phyloP scores from a whole-genome alignment of 2,329 filamentous ascomycete species.

The Pestalotiopsis sp. region DNA sequence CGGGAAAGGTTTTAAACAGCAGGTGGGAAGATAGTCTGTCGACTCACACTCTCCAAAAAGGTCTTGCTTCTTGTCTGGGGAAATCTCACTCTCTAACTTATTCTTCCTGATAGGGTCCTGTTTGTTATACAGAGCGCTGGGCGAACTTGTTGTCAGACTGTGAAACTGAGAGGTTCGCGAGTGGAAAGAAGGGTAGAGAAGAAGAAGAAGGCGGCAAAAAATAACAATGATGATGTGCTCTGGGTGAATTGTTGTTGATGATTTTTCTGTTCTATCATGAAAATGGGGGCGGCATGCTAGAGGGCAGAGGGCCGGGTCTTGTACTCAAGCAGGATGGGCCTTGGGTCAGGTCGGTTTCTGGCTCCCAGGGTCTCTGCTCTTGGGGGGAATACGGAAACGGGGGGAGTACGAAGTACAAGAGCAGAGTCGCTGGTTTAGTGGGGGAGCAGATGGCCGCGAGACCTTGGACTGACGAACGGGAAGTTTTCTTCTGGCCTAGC shows the following conservation, averaged over 20 bases:
- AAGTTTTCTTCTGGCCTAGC: slow-evolving; percentile 5
- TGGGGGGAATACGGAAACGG: slow-evolving; percentile 10
- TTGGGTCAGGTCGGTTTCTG: slow-evolving; percentile 9
- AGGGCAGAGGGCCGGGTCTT: slow-evolving; percentile 10
- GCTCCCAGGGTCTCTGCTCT: slow-evolving; percentile 5
- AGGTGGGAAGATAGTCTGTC: slow-evolving; percentile 11
- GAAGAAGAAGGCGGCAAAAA: neutral
- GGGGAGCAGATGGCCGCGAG: slow-evolving; percentile 11
- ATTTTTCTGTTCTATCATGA: slow-evolving; percentile 2
- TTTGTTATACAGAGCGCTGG: slow-evolving; percentile 13
- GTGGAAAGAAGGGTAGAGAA: neutral
- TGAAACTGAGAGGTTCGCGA: slow-evolving; percentile 9
- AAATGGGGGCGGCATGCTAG: slow-evolving; percentile 12
- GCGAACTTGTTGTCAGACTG: slow-evolving; percentile 3
- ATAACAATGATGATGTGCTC: slow-evolving; percentile 7
- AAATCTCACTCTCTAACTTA: slow-evolving; percentile 9
- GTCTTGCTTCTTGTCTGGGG: slow-evolving; percentile 10
- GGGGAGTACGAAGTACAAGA: slow-evolving; percentile 8
- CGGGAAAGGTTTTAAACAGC: slow-evolving; percentile 13
- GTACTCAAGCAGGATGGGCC: slow-evolving; percentile 12
- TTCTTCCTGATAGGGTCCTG: neutral
- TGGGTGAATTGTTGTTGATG: slow-evolving; percentile 1
- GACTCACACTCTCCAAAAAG: slow-evolving; percentile 12
- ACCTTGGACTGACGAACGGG: slow-evolving; percentile 13
- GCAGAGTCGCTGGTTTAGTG: slow-evolving; percentile 2